Percentiles rank a stretch among this genome's conserved stretches.
Conservation (phyloP, 78 protist species). For the Dictyostelium discoideum region DNA sequence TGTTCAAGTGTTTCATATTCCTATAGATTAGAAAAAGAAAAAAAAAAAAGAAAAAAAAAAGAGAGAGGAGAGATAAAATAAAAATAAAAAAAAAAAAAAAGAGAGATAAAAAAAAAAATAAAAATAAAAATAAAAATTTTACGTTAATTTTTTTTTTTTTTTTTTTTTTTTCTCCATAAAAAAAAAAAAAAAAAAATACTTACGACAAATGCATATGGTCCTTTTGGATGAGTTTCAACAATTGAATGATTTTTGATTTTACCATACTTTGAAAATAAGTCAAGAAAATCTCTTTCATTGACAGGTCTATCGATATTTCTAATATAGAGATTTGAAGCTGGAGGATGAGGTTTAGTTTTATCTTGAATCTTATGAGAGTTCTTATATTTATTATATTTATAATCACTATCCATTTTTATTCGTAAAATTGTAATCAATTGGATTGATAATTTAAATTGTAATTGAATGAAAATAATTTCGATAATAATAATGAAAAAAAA, state of each 20-base stretch:
- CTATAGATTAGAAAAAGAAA: not conserved
- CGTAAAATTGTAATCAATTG: not conserved
- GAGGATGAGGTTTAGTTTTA: not conserved
- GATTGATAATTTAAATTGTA: not conserved
- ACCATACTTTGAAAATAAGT: conserved; percentile 26
- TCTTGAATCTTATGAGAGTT: not conserved
- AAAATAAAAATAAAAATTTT: too few relatives aligned
- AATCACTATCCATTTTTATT: not conserved
- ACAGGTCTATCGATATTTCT: not conserved
- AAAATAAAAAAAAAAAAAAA: not conserved
- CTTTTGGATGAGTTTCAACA: conserved; percentile 6
- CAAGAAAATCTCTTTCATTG: conserved; percentile 15
- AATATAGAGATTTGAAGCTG: not conserved
- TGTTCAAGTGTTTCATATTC: not conserved
- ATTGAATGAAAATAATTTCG: not conserved
- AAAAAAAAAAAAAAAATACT: not conserved
- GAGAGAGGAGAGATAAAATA: not conserved
- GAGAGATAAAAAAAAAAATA: not conserved
- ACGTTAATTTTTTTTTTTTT: not conserved
- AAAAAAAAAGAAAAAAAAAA: not conserved
- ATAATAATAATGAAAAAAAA: too few relatives aligned
- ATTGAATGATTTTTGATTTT: conserved; percentile 1
- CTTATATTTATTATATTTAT: not conserved
- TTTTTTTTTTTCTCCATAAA: not conserved
- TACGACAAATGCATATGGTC: conserved; percentile 35